These are phyloP conservation scores for Ogataea trehalophila DNA, from an alignment of 805 yeast species.

Conservation along the genomic window DNA sequence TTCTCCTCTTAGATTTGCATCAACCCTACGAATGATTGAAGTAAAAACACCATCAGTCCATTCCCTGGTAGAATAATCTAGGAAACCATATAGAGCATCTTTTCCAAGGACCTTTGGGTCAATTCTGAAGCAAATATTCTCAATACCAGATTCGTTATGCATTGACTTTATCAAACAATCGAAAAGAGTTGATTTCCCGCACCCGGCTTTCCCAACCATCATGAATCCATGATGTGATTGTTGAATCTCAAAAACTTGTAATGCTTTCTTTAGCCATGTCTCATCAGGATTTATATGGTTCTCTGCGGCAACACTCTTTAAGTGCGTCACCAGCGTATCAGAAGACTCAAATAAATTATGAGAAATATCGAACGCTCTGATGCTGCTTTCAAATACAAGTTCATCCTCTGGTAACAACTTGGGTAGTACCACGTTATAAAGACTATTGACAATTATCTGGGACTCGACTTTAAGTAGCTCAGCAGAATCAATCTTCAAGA, in stretches of 20 bases:
- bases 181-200: slow-evolving; percentile 66
- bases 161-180: slow-evolving; percentile 43
- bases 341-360: slow-evolving; percentile 7
- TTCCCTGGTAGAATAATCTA: slow-evolving; percentile 77
- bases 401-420: slow-evolving; percentile 56
- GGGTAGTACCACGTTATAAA: slow-evolving; percentile 64
- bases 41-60: slow-evolving; percentile 91
- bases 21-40: slow-evolving; percentile 52
- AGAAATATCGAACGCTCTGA: slow-evolving; percentile 24
- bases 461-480: slow-evolving; percentile 20
- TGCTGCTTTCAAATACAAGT: slow-evolving; percentile 28
- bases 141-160: slow-evolving; percentile 26
- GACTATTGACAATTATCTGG: slow-evolving; percentile 42
- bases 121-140: slow-evolving; percentile 40
- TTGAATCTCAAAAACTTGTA: slow-evolving; percentile 60
- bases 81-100: slow-evolving; percentile 57
- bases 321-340: slow-evolving; percentile 20
- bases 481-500: background rate
- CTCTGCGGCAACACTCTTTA: slow-evolving; percentile 27
- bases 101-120: slow-evolving; percentile 78
- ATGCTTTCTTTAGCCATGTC: slow-evolving; percentile 48
- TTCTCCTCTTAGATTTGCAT: slow-evolving; percentile 57
- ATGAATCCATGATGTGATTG: slow-evolving; percentile 72
- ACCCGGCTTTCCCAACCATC: slow-evolving; percentile 70
- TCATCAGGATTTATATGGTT: slow-evolving; percentile 32